Conservation (phyloP, 2,329 filamentous ascomycete species). For the Beauveria scarabaeidicola region DNA sequence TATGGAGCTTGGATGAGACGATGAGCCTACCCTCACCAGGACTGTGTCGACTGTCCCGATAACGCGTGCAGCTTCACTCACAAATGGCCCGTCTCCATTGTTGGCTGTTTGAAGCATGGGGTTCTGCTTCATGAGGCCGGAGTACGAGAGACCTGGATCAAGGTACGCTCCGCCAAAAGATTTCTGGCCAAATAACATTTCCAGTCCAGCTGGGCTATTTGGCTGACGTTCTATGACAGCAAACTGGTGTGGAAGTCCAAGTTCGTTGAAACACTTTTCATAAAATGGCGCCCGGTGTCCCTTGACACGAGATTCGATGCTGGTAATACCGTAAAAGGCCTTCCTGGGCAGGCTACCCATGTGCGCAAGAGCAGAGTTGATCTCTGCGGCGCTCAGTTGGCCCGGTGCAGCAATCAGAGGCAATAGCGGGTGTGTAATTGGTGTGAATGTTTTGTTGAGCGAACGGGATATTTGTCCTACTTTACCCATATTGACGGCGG, state of each 20-base stretch:
- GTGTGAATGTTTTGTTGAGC: constrained; percentile 78
- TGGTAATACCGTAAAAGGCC: constrained; percentile 72
- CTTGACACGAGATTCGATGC: constrained; percentile 48
- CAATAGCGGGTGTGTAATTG: constrained; percentile 76
- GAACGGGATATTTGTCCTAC: constrained; percentile 78
- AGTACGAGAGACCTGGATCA: constrained; percentile 58
- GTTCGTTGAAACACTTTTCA: constrained; percentile 72
- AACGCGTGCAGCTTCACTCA: constrained; percentile 68
- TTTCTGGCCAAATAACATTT: constrained; percentile 62
- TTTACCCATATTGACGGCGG: constrained; percentile 80
- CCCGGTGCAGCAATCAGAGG: constrained; percentile 80
- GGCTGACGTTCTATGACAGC: constrained; percentile 63
- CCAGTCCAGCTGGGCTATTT: constrained; percentile 56
- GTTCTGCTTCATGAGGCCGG: constrained; percentile 50
- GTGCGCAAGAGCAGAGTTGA: constrained; percentile 68
- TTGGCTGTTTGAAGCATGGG: constrained; percentile 43
- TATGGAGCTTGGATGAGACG: constrained; percentile 34
- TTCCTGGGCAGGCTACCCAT: constrained; percentile 75
- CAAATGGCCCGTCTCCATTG: constrained; percentile 41
- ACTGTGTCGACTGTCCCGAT: constrained; percentile 81
- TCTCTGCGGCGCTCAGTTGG: constrained; percentile 77
- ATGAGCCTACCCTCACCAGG: constrained; percentile 41
- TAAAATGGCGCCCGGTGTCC: constrained; percentile 72
- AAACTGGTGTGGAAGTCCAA: constrained; percentile 80
- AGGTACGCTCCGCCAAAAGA: constrained; percentile 78